Conservation (phyloP, 805 yeast species). For the Ogataea thermomethanolica region DNA sequence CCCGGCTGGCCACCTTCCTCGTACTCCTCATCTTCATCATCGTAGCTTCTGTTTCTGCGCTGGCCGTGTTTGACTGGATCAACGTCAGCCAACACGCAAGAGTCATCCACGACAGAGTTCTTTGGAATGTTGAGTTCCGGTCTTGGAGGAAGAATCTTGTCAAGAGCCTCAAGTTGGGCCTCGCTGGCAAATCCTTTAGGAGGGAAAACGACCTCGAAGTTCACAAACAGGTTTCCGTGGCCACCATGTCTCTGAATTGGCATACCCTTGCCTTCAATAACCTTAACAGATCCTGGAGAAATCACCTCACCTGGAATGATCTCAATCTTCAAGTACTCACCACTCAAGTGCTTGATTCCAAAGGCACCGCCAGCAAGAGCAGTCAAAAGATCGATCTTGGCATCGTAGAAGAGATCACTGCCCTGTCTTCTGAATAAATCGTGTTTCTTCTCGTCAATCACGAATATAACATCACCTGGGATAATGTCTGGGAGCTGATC, state of each 20-base stretch:
- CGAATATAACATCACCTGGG: conserved; percentile 95
- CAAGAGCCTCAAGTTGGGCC: conserved; percentile 70
- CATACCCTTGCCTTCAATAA: conserved; percentile 94
- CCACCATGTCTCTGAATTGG: conserved; percentile 89
- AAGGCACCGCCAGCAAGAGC: conserved; percentile 96
- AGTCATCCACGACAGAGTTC: conserved; percentile 74
- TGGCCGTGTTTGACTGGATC: conserved; percentile 30
- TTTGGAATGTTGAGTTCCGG: conserved; percentile 56
- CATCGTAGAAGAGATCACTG: conserved; percentile 79
- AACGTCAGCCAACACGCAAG: conserved; percentile 29
- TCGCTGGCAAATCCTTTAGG: conserved; percentile 65
- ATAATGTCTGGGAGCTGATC: conserved; percentile 93
- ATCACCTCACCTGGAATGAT: conserved; percentile 92
- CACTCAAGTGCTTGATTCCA: conserved; percentile 83
- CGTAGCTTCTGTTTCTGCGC: conserved; percentile 43
- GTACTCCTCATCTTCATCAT: conserved; percentile 42
- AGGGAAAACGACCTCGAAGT: conserved; percentile 91
- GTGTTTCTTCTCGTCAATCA: conserved; percentile 88
- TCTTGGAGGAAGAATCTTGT: conserved; percentile 77
- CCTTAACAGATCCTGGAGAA: conserved; percentile 76
- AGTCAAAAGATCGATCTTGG: conserved; percentile 86
- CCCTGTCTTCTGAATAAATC: conserved; percentile 80
- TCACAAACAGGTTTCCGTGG: conserved; percentile 79
- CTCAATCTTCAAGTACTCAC: conserved; percentile 81
- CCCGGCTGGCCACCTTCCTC: conserved; percentile 61